Evolutionary conservation across 495 filamentous ascomycete species (phyloP).

Genomic region (Penicillium turbatum): DNA sequence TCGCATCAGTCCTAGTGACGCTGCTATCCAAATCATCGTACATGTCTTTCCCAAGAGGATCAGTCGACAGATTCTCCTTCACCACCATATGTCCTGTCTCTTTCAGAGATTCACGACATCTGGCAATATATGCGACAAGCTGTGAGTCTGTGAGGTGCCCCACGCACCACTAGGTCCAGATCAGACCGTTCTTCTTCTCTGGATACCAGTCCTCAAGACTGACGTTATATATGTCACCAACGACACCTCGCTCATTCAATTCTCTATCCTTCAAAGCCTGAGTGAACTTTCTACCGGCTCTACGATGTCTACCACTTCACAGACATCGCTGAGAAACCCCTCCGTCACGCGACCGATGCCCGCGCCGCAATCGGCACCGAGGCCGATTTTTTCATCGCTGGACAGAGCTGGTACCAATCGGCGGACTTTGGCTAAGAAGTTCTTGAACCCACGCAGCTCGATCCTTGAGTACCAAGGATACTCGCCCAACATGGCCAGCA

Average conservation of each 20-base stretch:
- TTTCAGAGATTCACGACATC: constrained; percentile 52
- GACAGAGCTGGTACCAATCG: constrained; percentile 23
- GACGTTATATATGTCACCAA: constrained; percentile 61
- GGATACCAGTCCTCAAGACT: constrained; percentile 71
- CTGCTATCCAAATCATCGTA: constrained; percentile 73
- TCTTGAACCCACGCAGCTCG: constrained; percentile 67
- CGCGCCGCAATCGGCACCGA: constrained; percentile 53
- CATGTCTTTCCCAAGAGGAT: constrained; percentile 50
- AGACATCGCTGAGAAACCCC: constrained; percentile 46
- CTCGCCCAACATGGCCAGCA: constrained; percentile 62
- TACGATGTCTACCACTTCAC: constrained; percentile 49
- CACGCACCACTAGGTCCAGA: constrained; percentile 81
- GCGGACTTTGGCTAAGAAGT: constrained; percentile 69
- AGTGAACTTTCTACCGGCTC: constrained; percentile 50
- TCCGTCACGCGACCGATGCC: constrained; percentile 57
- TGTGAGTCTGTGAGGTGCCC: constrained; percentile 74
- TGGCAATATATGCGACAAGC: constrained; percentile 57
- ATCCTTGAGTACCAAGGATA: constrained; percentile 63
- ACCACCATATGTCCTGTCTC: constrained; percentile 57
- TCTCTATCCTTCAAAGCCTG: constrained; percentile 18
- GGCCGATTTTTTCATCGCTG: constrained; percentile 16
- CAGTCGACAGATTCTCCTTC: constrained; percentile 76
- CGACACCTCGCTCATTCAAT: constrained; percentile 17
- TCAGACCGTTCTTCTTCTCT: constrained; percentile 43
- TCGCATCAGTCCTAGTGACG: constrained; percentile 67